Evolutionary conservation across 2,329 filamentous ascomycete species (phyloP).

Genomic region (Diaporthe eres): DNA sequence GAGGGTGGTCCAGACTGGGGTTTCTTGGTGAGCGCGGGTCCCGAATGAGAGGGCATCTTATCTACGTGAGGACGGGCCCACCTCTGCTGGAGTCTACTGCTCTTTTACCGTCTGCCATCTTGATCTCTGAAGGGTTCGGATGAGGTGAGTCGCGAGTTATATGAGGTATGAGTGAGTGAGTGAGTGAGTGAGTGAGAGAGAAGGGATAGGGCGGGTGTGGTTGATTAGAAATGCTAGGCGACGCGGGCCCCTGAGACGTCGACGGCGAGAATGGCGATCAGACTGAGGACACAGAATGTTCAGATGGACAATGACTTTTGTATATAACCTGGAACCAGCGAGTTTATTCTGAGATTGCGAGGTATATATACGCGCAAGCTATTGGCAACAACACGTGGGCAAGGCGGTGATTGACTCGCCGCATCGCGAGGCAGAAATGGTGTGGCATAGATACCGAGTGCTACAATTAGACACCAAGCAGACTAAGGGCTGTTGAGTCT

Average conservation of each 20-base stretch:
- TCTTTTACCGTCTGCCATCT: constrained; percentile 52
- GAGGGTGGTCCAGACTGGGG: constrained; percentile 85
- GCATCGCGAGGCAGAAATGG: constrained; percentile 22
- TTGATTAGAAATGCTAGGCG: constrained; percentile 1
- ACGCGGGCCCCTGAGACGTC: background rate
- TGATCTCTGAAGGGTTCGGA: background rate
- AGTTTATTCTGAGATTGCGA: background rate
- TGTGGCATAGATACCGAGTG: background rate
- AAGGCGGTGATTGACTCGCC: constrained; percentile 32
- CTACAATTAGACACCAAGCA: constrained; percentile 10
- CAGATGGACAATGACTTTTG: background rate
- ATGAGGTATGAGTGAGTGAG: background rate
- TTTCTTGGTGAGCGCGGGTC: constrained; percentile 16
- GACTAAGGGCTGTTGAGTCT: constrained; percentile 21
- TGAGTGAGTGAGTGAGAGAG: background rate
- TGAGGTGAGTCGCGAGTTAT: background rate
- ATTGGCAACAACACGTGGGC: background rate
- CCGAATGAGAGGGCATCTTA: constrained; percentile 76
- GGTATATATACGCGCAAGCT: constrained; percentile 22
- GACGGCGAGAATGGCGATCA: background rate
- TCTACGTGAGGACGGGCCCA: constrained; percentile 70
- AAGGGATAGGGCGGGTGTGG: background rate
- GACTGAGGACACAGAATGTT: background rate
- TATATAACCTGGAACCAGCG: background rate
- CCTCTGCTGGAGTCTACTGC: constrained; percentile 51